A percentile compares a stretch with the other conserved stretches of the same genome.
Conservation (phyloP, 2,329 filamentous ascomycete species). For the Aspergillus ruber region DNA sequence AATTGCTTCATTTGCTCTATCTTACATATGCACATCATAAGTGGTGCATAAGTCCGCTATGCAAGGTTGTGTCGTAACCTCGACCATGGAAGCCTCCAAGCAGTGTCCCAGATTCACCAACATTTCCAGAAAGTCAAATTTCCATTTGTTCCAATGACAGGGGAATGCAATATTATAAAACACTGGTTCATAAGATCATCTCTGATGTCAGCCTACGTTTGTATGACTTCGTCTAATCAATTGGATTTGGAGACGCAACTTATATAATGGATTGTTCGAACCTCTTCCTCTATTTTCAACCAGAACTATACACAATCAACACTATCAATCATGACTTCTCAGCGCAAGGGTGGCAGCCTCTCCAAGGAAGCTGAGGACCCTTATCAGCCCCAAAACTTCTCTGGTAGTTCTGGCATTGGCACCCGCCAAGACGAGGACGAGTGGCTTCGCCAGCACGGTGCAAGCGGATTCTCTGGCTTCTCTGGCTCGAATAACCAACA, state of each 20-base stretch:
- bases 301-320: neutral
- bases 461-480: neutral
- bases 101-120: too few species aligned
- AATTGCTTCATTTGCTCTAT: too few species aligned
- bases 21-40: too few species aligned
- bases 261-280: neutral
- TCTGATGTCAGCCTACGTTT: neutral
- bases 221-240: neutral
- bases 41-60: too few species aligned
- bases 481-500: neutral
- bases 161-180: neutral
- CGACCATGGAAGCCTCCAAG: too few species aligned
- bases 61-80: too few species aligned
- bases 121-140: too few species aligned
- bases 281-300: neutral
- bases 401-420: neutral
- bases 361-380: neutral
- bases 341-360: neutral
- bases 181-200: neutral
- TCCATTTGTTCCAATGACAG: neutral
- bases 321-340: neutral
- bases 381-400: neutral
- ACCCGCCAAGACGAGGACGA: neutral
- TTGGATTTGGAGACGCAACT: neutral
- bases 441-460: neutral